phyloP scores from a whole-genome alignment of 495 filamentous ascomycete genomes.

The Aspergillus mulundensis region DNA sequence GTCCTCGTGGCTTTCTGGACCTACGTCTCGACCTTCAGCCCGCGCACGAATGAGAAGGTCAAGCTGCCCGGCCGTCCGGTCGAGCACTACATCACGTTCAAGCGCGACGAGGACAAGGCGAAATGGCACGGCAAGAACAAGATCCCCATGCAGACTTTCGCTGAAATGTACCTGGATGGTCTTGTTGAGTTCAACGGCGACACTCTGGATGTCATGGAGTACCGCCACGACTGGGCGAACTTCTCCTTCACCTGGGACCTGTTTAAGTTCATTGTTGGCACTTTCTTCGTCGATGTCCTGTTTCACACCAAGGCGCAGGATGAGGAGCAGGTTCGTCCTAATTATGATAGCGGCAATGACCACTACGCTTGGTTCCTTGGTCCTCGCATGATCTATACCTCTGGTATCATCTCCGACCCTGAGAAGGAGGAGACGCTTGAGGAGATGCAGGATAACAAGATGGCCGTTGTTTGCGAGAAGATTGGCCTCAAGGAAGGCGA shows the following conservation, averaged over 20 bases:
- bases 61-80: constrained; percentile 55
- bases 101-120: constrained; percentile 49
- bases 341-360: constrained; percentile 71
- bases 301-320: constrained; percentile 68
- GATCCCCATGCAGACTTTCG: constrained; percentile 62
- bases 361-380: constrained; percentile 74
- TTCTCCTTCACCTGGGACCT: constrained; percentile 62
- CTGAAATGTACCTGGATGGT: constrained; percentile 63
- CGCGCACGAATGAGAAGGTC: constrained; percentile 60
- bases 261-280: constrained; percentile 63
- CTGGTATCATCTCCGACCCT: constrained; percentile 64
- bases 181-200: constrained; percentile 63
- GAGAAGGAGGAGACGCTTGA: constrained; percentile 62
- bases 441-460: constrained; percentile 70
- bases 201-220: constrained; percentile 55
- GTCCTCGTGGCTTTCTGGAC: constrained; percentile 57
- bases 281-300: constrained; percentile 64
- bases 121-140: constrained; percentile 58
- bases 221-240: constrained; percentile 64
- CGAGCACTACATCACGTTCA: constrained; percentile 60
- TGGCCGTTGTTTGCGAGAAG: constrained; percentile 67
- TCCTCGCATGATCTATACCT: constrained; percentile 71
- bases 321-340: constrained; percentile 70
- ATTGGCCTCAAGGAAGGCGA: constrained; percentile 60
- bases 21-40: constrained; percentile 51